These are phyloP conservation scores for Fragaria nilgerrensis DNA, from an alignment of 306 rosid genomes.

Conservation along the genomic window DNA sequence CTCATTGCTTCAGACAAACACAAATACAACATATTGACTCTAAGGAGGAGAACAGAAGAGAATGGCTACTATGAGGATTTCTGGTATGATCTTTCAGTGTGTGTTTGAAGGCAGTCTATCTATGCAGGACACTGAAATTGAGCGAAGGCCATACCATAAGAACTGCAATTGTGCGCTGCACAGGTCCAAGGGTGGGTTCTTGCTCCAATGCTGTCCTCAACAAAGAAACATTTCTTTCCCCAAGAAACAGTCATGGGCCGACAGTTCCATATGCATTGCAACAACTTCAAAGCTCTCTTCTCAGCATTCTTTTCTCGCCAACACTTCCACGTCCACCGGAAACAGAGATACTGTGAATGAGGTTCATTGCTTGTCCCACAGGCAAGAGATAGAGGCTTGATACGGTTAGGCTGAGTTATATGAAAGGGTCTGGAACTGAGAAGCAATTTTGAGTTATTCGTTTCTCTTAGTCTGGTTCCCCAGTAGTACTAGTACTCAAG, in stretches of 20 bases:
- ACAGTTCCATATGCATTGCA: not conserved
- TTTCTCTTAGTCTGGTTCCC: not conserved
- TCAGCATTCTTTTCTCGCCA: not conserved
- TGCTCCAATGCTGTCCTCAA: not conserved
- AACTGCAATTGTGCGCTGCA: constrained; percentile 37
- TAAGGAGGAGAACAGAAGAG: not conserved
- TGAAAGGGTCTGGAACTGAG: not conserved
- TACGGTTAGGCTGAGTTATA: not conserved
- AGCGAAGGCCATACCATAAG: constrained; percentile 67
- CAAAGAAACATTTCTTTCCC: constrained; percentile 29
- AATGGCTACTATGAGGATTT: constrained; percentile 41
- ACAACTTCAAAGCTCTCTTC: not conserved
- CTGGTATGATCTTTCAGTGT: constrained; percentile 35
- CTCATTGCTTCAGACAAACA: not conserved
- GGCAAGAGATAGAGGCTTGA: not conserved
- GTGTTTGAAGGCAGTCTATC: constrained; percentile 61
- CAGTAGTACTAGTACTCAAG: constrained; percentile 5
- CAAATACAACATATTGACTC: not conserved
- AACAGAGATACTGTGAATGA: not conserved
- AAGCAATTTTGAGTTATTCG: not conserved
- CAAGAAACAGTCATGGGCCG: constrained; percentile 17
- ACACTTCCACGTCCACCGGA: not conserved
- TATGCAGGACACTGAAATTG: constrained; percentile 44
- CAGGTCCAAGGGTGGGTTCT: constrained; percentile 10
- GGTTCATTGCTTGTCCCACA: not conserved